Evolutionary conservation across 2,329 filamentous ascomycete genomes (phyloP), one percentile per base, ranked within the genome.

Genomic region (Stylonectria norvegica): DNA sequence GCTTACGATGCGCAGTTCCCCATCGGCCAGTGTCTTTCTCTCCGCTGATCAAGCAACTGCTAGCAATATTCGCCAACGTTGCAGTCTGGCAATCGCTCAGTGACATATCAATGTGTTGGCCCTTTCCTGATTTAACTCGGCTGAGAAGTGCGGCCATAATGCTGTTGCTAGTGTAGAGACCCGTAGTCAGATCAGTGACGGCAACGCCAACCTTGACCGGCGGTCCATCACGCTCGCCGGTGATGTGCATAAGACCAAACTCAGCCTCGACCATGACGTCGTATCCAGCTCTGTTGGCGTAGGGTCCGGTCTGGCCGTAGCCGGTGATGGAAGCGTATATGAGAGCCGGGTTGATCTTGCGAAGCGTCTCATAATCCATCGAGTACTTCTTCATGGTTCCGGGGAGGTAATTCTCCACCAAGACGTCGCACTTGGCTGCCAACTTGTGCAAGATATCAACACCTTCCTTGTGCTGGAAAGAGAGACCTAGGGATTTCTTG

Each of bases 241-340:
- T 98, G 55, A 98, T 97, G 67, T 98, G 93, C 93, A 98, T 98
- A 41, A 98, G 70, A 1, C 93, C 93, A 68, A 98, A 90, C 63
- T 97, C 93, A 44, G 93, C 93, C 70, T 98, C 93, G 9, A 98
- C 91, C 91, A 98, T 98, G 53, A 98, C 93, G 66, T 98, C 93
- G 72, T 98, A 98, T 4, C 93, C 93, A 4, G 93, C 89, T 11
- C 93, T 78, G 49, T 82, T 79, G 5, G 84, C 81, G 65, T 95
- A 95, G 0, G 93, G 93, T 0, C 93, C 93, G 1, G 87, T 95
- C 62, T 98, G 93, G 2, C 93, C 93, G 60, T 97, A 98, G 1
- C 93, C 93, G 0, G 93, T 98, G 55, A 98, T 95, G 53, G 89
- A 95, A 11, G 91, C 89, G 60, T 98, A 98, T 52, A 98, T 87